A percentile compares a stretch with the other conserved stretches of the same genome.
phyloP scores from a whole-genome alignment of 306 rosid species.

The Glycine soja region DNA sequence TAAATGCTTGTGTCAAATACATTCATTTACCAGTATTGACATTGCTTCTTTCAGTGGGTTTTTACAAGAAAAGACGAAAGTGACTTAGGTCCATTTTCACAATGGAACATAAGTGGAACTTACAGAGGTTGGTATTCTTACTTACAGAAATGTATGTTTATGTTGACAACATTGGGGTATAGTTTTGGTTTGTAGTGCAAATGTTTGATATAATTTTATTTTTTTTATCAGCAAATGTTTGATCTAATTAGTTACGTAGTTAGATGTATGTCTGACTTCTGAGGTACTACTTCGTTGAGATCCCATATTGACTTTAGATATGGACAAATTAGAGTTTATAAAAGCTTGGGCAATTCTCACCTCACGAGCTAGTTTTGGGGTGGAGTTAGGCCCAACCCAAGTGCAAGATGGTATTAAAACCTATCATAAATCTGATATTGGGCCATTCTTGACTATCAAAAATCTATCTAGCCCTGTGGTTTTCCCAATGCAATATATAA shows the following conservation, averaged over 20 bases:
- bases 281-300: constrained; percentile 22
- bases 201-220: background rate
- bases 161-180: background rate
- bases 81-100: constrained; percentile 85
- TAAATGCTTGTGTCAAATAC: constrained; percentile 35
- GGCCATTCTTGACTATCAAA: background rate
- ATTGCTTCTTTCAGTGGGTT: constrained; percentile 84
- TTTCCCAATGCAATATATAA: background rate
- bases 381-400: background rate
- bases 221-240: too few relatives aligned
- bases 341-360: background rate
- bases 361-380: too few relatives aligned
- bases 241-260: background rate
- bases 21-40: constrained; percentile 44
- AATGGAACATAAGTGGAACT: constrained; percentile 97
- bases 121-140: constrained; percentile 80
- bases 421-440: background rate
- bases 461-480: background rate
- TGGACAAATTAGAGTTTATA: background rate
- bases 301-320: background rate
- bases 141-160: constrained; percentile 6
- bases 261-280: constrained; percentile 8
- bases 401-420: background rate
- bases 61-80: constrained; percentile 80
- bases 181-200: constrained; percentile 20